A percentile compares a stretch with the other conserved stretches of the same genome.
These are phyloP conservation scores for Auxenochlorella pyrenoidosa DNA, from an alignment of 139 green algal species.

Conservation along the genomic window DNA sequence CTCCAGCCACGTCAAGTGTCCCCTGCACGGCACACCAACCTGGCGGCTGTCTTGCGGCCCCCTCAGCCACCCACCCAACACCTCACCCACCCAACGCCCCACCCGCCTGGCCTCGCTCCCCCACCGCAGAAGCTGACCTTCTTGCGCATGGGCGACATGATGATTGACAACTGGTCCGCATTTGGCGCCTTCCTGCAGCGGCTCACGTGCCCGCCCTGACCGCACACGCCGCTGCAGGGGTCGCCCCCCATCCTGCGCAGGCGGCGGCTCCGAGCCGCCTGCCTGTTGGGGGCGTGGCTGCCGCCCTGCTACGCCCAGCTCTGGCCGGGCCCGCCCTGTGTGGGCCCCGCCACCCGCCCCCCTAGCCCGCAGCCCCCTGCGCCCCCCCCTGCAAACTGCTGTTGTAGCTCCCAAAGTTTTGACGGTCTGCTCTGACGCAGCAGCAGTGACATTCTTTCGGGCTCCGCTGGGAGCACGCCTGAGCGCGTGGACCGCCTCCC, in stretches of 20 bases:
- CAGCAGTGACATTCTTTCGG: slow-evolving; percentile 24
- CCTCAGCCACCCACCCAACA: too few species aligned
- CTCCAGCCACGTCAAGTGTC: too few species aligned
- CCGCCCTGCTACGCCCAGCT: not conserved
- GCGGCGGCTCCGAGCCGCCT: not conserved
- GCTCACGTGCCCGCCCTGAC: slow-evolving; percentile 48
- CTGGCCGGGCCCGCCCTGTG: not conserved
- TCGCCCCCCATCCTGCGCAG: not conserved
- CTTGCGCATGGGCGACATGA: slow-evolving; percentile 89
- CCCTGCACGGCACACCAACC: too few species aligned
- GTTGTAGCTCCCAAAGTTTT: slow-evolving; percentile 20
- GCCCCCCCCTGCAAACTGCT: not conserved
- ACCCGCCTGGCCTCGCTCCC: too few species aligned
- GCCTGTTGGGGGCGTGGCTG: not conserved
- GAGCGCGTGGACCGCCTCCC: not conserved
- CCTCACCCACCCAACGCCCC: too few species aligned
- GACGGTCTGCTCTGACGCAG: not conserved
- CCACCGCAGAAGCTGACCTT: slow-evolving; percentile 86
- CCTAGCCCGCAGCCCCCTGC: not conserved
- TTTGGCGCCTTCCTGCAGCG: slow-evolving; percentile 62
- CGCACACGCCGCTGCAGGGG: too few species aligned
- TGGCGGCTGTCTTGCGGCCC: too few species aligned
- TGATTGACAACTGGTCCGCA: slow-evolving; percentile 73
- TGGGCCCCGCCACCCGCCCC: not conserved
- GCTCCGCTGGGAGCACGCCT: not conserved